Evolutionary conservation across 2,329 filamentous ascomycete species (phyloP).

Genomic region (Fusarium proliferatum): DNA sequence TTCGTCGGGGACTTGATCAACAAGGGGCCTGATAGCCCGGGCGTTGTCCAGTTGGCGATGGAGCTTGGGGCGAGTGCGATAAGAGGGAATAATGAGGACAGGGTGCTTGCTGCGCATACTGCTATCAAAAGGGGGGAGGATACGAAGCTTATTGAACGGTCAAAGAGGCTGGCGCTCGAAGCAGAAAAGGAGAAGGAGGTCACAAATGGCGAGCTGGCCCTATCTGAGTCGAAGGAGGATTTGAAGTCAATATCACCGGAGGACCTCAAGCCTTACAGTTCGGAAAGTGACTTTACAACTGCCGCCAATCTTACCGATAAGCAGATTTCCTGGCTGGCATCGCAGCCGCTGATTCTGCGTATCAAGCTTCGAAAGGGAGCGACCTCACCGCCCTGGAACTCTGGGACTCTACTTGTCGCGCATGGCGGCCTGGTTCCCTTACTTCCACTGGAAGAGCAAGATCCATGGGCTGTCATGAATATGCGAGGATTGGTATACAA

Average conservation of each 20-base stretch:
- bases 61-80: slow-evolving; percentile 77
- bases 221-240: neutral
- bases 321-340: slow-evolving; percentile 31
- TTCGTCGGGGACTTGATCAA: slow-evolving; percentile 80
- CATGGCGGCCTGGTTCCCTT: slow-evolving; percentile 85
- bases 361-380: slow-evolving; percentile 10
- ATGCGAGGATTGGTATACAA: slow-evolving; percentile 79
- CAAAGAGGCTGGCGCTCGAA: neutral
- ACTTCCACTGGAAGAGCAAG: slow-evolving; percentile 72
- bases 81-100: slow-evolving; percentile 89
- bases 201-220: neutral
- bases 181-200: neutral
- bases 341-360: slow-evolving; percentile 26
- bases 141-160: neutral
- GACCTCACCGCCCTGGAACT: slow-evolving; percentile 25
- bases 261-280: slow-evolving; percentile 27
- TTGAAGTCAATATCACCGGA: neutral
- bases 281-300: slow-evolving; percentile 33
- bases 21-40: slow-evolving; percentile 84
- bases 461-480: slow-evolving; percentile 84
- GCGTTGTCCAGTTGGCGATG: slow-evolving; percentile 80
- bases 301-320: slow-evolving; percentile 7
- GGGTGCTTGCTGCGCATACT: slow-evolving; percentile 67
- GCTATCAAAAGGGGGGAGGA: slow-evolving; percentile 10
- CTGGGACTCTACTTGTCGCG: slow-evolving; percentile 64